phyloP scores from a whole-genome alignment of 129 eudicot species.

The Heracleum sosnowskyi region DNA sequence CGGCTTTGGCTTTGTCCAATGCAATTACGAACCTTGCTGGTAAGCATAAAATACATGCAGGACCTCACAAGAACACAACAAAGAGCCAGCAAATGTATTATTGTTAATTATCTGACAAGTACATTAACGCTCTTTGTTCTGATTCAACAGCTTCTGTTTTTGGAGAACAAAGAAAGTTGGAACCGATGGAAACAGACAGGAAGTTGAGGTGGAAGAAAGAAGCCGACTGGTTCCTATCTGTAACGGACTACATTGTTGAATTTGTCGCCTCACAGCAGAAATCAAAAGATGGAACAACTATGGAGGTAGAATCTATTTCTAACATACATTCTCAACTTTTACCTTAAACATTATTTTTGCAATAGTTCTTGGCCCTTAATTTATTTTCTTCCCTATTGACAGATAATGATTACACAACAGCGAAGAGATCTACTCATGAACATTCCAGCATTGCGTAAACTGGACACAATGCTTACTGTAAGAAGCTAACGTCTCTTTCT shows the following conservation, averaged over 20 bases:
- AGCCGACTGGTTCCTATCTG: constrained; percentile 9
- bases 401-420: constrained; percentile 39
- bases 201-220: constrained; percentile 8
- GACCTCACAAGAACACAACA: not conserved
- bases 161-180: constrained; percentile 12
- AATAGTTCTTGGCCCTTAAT: not conserved
- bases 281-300: constrained; percentile 7
- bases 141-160: constrained; percentile 1
- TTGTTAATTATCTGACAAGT: not conserved
- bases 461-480: constrained; percentile 34
- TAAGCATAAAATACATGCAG: constrained; percentile 10
- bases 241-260: constrained; percentile 11
- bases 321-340: not conserved
- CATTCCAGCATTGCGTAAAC: constrained; percentile 46
- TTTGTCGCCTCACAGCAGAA: constrained; percentile 9
- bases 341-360: not conserved
- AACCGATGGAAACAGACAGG: constrained; percentile 6
- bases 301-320: constrained; percentile 1
- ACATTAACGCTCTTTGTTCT: not conserved
- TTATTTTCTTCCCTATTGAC: not conserved
- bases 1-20: constrained; percentile 71
- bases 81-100: not conserved
- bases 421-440: constrained; percentile 37
- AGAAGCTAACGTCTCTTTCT: constrained; percentile 1
- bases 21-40: constrained; percentile 88